These are phyloP conservation scores for Juncus inflexus DNA, from an alignment of 176 grass and related monocot species.

Conservation along the genomic window DNA sequence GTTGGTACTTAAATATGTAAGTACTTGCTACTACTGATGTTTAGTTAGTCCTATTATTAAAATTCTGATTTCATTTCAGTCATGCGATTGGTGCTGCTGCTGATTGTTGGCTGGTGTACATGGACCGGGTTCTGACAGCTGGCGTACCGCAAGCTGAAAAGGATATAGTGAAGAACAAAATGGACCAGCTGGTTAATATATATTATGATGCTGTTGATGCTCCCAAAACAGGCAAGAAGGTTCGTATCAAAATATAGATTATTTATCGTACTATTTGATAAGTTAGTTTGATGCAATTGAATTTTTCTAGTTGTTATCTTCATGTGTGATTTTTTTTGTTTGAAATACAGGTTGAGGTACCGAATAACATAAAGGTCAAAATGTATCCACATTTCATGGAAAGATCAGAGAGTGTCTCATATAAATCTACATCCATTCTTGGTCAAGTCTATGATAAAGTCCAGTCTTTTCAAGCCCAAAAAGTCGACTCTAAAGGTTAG, in stretches of 20 bases:
- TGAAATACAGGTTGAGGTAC: conserved; percentile 44
- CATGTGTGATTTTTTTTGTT: not conserved
- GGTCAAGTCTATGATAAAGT: conserved; percentile 52
- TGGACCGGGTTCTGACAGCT: conserved; percentile 59
- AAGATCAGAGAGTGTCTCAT: not conserved
- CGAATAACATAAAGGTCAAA: conserved; percentile 25
- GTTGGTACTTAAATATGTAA: not conserved
- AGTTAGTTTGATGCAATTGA: not conserved
- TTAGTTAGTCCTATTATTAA: not conserved
- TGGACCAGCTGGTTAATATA: conserved; percentile 53
- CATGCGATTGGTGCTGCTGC: conserved; percentile 31
- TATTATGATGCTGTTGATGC: conserved; percentile 86
- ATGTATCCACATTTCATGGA: conserved; percentile 76
- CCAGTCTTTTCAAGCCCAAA: conserved; percentile 27
- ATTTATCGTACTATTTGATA: not conserved
- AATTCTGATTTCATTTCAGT: conserved; percentile 15
- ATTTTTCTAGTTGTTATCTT: not conserved
- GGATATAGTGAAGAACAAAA: conserved; percentile 25
- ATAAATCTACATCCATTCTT: conserved; percentile 49
- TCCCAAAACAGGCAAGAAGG: conserved; percentile 53
- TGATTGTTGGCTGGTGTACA: conserved; percentile 53
- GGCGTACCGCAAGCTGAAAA: conserved; percentile 25
- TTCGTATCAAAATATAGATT: conserved; percentile 14
- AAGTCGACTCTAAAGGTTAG: conserved; percentile 32
- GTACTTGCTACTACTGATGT: not conserved